These are phyloP conservation scores for Colletotrichum sp. DNA, from an alignment of 2,329 filamentous ascomycete genomes.

Conservation along the genomic window DNA sequence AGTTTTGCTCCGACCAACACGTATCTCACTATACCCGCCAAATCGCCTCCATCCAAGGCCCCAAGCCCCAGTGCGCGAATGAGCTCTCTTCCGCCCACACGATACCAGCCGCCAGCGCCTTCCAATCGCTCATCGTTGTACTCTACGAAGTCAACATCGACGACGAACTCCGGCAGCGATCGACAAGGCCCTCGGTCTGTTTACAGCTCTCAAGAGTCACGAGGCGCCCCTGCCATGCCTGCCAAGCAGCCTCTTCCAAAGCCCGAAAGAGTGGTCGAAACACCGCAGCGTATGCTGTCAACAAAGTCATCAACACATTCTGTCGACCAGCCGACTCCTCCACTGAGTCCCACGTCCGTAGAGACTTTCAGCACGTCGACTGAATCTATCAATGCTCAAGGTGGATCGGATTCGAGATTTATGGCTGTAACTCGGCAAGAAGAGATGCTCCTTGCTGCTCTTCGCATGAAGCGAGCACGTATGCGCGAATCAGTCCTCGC, in stretches of 20 bases:
- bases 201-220: constrained; percentile 43
- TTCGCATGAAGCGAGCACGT: constrained; percentile 60
- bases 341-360: constrained; percentile 56
- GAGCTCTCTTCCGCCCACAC: constrained; percentile 31
- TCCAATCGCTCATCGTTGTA: constrained; percentile 31
- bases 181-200: constrained; percentile 32
- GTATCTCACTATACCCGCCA: constrained; percentile 45
- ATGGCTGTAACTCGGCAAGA: constrained; percentile 65
- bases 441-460: constrained; percentile 61
- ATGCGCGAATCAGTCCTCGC: constrained; percentile 55
- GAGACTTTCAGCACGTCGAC: constrained; percentile 52
- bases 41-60: constrained; percentile 24
- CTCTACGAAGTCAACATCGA: constrained; percentile 42
- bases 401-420: constrained; percentile 45
- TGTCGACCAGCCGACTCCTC: constrained; percentile 51
- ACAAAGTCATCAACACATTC: constrained; percentile 23
- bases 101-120: constrained; percentile 17
- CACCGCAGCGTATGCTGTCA: background rate
- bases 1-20: constrained; percentile 46
- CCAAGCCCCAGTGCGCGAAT: constrained; percentile 27
- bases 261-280: background rate
- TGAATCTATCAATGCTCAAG: constrained; percentile 38
- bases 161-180: constrained; percentile 37
- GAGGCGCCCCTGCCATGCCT: constrained; percentile 41
- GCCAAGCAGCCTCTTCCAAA: background rate